Percentiles rank a stretch among this genome's conserved stretches.
Evolutionary conservation across 352 stramenopile species (phyloP).

Genomic region (Peronospora belbahrii): DNA sequence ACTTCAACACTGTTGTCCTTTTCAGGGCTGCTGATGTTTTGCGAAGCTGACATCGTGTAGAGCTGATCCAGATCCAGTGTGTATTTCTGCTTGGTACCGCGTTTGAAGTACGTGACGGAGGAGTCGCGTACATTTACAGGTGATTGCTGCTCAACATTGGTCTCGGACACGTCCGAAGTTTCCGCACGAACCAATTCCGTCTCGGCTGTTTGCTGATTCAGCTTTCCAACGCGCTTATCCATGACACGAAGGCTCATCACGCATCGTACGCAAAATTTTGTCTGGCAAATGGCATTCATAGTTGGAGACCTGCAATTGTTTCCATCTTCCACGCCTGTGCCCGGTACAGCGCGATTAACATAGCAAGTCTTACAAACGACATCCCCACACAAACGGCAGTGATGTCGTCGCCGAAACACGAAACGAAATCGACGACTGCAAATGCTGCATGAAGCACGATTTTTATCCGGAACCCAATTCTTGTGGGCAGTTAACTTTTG

Average conservation of each 20-base stretch:
- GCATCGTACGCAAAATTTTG: conserved; percentile 52
- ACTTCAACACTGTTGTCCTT: conserved; percentile 2
- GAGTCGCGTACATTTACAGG: conserved; percentile 6
- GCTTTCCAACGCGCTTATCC: conserved; percentile 28
- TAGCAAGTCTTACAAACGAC: conserved; percentile 47
- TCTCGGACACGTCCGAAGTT: conserved; percentile 5
- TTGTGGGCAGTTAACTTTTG: conserved; percentile 21
- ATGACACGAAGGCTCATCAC: conserved; percentile 37
- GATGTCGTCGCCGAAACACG: conserved; percentile 32
- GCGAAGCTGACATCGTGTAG: conserved; percentile 13
- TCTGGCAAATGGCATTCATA: conserved; percentile 19
- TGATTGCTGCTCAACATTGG: conserved; percentile 1
- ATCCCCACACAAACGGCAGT: conserved; percentile 46
- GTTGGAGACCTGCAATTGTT: conserved; percentile 4
- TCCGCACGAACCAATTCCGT: conserved; percentile 15
- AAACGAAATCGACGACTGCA: conserved; percentile 27
- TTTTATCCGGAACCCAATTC: conserved; percentile 35
- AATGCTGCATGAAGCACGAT: conserved; percentile 23
- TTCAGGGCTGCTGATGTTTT: conserved; percentile 3
- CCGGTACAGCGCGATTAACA: conserved; percentile 30
- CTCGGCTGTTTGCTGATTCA: conserved; percentile 28
- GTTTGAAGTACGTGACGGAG: conserved; percentile 27
- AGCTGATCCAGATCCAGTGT: conserved; percentile 26
- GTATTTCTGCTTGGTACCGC: conserved; percentile 23
- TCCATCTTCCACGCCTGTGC: conserved; percentile 8